phyloP scores from a whole-genome alignment of 2,329 filamentous ascomycete genomes.

The Exophiala sideris region DNA sequence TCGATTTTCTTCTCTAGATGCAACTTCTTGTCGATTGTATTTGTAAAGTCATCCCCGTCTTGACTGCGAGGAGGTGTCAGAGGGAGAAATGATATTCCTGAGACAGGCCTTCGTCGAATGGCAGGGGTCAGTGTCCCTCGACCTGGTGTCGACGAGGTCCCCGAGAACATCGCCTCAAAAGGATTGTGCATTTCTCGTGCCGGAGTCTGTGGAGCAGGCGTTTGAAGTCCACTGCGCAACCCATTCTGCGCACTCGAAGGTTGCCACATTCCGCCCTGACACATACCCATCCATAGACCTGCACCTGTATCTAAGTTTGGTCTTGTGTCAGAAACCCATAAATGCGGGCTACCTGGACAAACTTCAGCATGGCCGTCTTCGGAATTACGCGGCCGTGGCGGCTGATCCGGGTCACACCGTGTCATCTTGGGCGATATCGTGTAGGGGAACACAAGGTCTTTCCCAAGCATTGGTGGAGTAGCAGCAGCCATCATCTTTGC shows the following conservation, averaged over 20 bases:
- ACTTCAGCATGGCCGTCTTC: conserved; percentile 47
- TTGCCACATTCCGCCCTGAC: conserved; percentile 27
- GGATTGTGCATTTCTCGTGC: conserved; percentile 34
- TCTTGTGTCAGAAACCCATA: conserved; percentile 31
- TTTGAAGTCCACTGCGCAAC: conserved; percentile 35
- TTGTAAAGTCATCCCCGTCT: conserved; percentile 38
- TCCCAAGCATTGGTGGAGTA: conserved; percentile 82
- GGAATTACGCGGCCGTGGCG: conserved; percentile 51
- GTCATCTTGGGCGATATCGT: conserved; percentile 82
- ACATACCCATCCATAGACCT: conserved; percentile 34
- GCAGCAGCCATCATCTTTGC: conserved; percentile 57
- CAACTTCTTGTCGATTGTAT: conserved; percentile 32
- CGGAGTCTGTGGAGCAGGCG: conserved; percentile 40
- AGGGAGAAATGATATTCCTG: conserved; percentile 16
- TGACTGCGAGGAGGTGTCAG: conserved; percentile 48
- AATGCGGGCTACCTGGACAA: conserved; percentile 39
- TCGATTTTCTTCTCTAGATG: conserved; percentile 47
- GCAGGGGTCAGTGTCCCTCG: conserved; percentile 30
- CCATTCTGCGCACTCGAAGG: conserved; percentile 25
- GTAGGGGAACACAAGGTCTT: conserved; percentile 73
- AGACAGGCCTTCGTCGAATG: conserved; percentile 16
- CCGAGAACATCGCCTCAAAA: conserved; percentile 13
- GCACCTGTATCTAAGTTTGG: conserved; percentile 8
- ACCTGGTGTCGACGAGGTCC: conserved; percentile 8
- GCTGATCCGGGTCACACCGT: conserved; percentile 74